Evolutionary conservation across 768 basidiomycete species (phyloP), one percentile per base, ranked within the genome.

Genomic region (Calocybe indica): DNA sequence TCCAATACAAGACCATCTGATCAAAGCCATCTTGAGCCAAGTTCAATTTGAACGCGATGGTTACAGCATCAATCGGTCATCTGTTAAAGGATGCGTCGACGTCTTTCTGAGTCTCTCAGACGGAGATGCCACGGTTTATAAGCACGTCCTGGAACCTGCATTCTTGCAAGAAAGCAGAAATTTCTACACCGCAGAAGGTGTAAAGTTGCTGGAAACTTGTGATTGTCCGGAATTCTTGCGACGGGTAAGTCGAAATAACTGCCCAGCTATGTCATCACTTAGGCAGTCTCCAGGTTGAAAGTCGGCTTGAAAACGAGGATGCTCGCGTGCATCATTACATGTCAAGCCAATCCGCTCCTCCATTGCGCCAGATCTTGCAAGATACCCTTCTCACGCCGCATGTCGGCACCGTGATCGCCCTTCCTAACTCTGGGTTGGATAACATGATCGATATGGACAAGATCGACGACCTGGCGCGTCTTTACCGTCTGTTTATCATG

Each of bases 21-120:
- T 91, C 51, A 70, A 77, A 7, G 89, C 91, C n/a, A 75, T 97
- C 43, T 75, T 98, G 41, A 78, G 78, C 30, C 88, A 94, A 66
- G 83, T 99, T 46, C 88, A 82, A 51, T 81, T 91, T 45, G 96
- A 99, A 58, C 85, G 96, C 11, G 87, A 94, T 52, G 93, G 93
- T 22, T 88, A 87, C 59, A 79, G 79, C 40, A 92, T 98, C 58
- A 91, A 90, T 58, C 85, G 88, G n/a, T 91, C 92, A 1, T 83
- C 89, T 2, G 82, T 97, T 44, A 88, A 90, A 58, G 88, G 86
- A 54, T 92, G 88, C 52, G 83, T 94, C 14, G 89, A 92, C 37
- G 83, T 97, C 39, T 77, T 96, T 40, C 67, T 88, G 35, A 76
- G 83, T 48, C 75, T 98, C 29, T 22, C 22, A 22, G 67, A 74